phyloP scores from a whole-genome alignment of 23 red algal genomes.

The Rhodosorus marinus region DNA sequence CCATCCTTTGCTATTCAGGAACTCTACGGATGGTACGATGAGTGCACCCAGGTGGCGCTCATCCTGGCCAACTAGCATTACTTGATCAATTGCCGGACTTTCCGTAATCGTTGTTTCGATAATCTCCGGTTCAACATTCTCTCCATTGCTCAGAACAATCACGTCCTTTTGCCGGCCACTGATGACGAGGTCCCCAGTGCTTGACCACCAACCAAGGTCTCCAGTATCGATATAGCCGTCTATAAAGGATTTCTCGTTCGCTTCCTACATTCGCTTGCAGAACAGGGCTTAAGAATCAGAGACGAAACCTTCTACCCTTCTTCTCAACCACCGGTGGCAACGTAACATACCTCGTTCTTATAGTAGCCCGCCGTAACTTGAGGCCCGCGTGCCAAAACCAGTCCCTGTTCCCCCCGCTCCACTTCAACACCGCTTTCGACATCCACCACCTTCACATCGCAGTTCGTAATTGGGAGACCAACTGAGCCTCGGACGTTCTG shows the following conservation, averaged over 20 bases:
- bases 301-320: too few relatives aligned
- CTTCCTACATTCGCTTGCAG: too few relatives aligned
- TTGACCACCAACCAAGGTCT: slow-evolving; percentile 54
- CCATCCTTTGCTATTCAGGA: slow-evolving; percentile 14
- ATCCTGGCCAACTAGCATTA: slow-evolving; percentile 98
- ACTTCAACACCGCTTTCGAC: slow-evolving; percentile 37
- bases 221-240: slow-evolving; percentile 93
- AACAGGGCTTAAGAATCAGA: too few relatives aligned
- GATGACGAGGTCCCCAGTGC: slow-evolving; percentile 73
- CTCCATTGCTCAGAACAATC: slow-evolving; percentile 83
- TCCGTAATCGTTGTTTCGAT: slow-evolving; percentile 68
- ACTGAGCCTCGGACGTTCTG: slow-evolving; percentile 72
- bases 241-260: slow-evolving; percentile 41
- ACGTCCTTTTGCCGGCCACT: slow-evolving; percentile 79
- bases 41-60: slow-evolving; percentile 68
- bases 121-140: slow-evolving; percentile 81
- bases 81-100: slow-evolving; percentile 52
- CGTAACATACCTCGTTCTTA: too few relatives aligned
- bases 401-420: slow-evolving; percentile 23
- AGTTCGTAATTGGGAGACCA: slow-evolving; percentile 28
- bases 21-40: slow-evolving; percentile 56
- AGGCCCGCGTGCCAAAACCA: slow-evolving; percentile 39
- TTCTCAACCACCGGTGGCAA: too few relatives aligned
- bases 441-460: slow-evolving; percentile 44
- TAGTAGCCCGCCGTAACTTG: slow-evolving; percentile 61